Base-by-base conservation (phyloP, 352 stramenopile species). In the Globisporangium nagaii region DNA sequence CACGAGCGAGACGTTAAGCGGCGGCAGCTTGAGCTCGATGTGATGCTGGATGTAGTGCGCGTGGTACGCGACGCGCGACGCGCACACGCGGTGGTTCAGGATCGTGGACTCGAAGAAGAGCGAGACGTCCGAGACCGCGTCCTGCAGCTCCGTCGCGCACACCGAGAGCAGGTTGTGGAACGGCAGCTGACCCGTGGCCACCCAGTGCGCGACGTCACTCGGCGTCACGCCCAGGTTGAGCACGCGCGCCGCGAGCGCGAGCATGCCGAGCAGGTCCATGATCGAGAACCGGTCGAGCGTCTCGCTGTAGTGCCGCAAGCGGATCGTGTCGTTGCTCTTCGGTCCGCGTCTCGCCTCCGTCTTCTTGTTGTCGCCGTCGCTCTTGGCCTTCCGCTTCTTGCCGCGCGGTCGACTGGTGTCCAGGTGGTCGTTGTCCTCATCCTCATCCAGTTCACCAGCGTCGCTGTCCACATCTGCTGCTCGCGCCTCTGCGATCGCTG, bases 11-110 rank as follows among this genome's bases (percentile, higher is more conserved):
- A 71, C 70, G 49, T 94, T 94, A 25, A 94, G 50, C 17, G 84
- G 79, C 32, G 84, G 84, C 39, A 94, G 34, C 36, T 62, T 63
- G 24, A 94, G 64, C 11, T 82, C 81, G 51, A 94, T 70, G 40
- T 92, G 79, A 39, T 85, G 72, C 55, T 89, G 73, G 22, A 92
- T 57, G 41, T 87, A 73, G 20, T 86, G 67, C 2, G 79, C 65
- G 10, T 66, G 59, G 48, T 75, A 86, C 13, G 75, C 66, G 24
- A 90, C 66, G 15, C 68, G 63, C 9, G 68, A 58, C 0, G 71
- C 61, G 15, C 56, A 72, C 13, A 76, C 55, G 43, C 65, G 65
- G 42, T 87, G 71, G 13, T 53, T 57, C 12, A 44, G 31, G 19
- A 84, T 58, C 12, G 63, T 65, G 28, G 75, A 66, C 13, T 88